phyloP scores from a whole-genome alignment of 345 rosid species.

The Isatis tinctoria region DNA sequence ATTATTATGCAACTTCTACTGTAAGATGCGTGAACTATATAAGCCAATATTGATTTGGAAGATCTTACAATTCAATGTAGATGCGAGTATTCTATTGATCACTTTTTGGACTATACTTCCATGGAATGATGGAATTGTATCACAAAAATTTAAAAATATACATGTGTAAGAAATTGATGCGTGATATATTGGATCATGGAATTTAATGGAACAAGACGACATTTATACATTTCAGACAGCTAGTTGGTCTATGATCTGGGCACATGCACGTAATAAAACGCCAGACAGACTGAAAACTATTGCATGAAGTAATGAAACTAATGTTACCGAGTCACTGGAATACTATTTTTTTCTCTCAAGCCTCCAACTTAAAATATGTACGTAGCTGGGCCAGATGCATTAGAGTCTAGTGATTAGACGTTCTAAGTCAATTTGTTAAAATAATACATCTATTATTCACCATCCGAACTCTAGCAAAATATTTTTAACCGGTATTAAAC shows the following conservation, averaged over 20 bases:
- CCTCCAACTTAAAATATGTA: not conserved
- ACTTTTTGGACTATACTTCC: not conserved
- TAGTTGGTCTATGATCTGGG: slow-evolving; percentile 6
- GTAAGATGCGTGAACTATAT: not conserved
- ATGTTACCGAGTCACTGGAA: not conserved
- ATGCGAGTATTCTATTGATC: not conserved
- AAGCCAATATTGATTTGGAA: slow-evolving; percentile 2
- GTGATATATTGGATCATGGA: slow-evolving; percentile 1
- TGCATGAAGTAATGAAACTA: not conserved
- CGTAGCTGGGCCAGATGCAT: not conserved
- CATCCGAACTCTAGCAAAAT: not conserved
- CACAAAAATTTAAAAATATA: not conserved
- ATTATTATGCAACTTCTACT: not conserved
- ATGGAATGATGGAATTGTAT: too few relatives aligned
- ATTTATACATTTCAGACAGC: slow-evolving; percentile 30
- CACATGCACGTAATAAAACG: slow-evolving; percentile 15
- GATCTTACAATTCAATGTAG: slow-evolving; percentile 1
- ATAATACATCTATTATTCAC: not conserved
- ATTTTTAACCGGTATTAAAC: too few relatives aligned
- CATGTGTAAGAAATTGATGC: not conserved
- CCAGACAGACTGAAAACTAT: not conserved
- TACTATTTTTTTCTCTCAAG: not conserved
- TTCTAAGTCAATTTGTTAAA: not conserved
- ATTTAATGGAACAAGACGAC: slow-evolving; percentile 27
- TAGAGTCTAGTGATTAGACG: too few relatives aligned